Percentiles rank a stretch among this genome's conserved stretches.
Evolutionary conservation across 805 yeast genomes (phyloP).

Genomic region (Kluyveromyces nonfermentans): DNA sequence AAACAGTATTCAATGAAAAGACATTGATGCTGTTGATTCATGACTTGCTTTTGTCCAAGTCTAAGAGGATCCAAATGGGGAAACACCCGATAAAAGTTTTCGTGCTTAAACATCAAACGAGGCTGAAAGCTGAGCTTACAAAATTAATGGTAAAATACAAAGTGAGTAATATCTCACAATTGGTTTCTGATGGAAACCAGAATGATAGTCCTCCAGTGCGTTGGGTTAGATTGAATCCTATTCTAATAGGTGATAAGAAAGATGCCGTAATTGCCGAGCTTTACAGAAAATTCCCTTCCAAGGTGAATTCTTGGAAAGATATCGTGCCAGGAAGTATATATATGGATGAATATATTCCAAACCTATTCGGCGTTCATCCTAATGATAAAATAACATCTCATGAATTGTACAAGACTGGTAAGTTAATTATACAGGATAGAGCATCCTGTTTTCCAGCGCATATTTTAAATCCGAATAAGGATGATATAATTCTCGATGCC

Average conservation of each 20-base stretch:
- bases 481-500: constrained; percentile 71
- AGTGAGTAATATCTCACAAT: constrained; percentile 45
- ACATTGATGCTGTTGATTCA: constrained; percentile 54
- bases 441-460: constrained; percentile 96
- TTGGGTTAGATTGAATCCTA: constrained; percentile 70
- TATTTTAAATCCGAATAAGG: constrained; percentile 55
- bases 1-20: constrained; percentile 34
- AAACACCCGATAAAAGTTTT: constrained; percentile 81
- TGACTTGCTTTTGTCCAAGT: constrained; percentile 65
- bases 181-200: constrained; percentile 42
- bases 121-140: constrained; percentile 74
- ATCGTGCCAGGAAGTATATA: constrained; percentile 51
- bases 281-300: constrained; percentile 31
- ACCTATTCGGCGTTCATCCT: constrained; percentile 77
- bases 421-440: constrained; percentile 85
- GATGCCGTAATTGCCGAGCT: constrained; percentile 20
- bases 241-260: constrained; percentile 34
- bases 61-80: constrained; percentile 81
- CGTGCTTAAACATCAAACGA: constrained; percentile 64
- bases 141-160: constrained; percentile 67
- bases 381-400: constrained; percentile 57
- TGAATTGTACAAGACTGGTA: constrained; percentile 64
- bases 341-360: constrained; percentile 63
- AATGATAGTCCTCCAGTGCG: constrained; percentile 60
- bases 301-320: constrained; percentile 37